Percentiles rank a stretch among this genome's conserved stretches.
These are phyloP conservation scores for Trichoderma asperelloides DNA, from an alignment of 495 filamentous ascomycete species.

Conservation along the genomic window DNA sequence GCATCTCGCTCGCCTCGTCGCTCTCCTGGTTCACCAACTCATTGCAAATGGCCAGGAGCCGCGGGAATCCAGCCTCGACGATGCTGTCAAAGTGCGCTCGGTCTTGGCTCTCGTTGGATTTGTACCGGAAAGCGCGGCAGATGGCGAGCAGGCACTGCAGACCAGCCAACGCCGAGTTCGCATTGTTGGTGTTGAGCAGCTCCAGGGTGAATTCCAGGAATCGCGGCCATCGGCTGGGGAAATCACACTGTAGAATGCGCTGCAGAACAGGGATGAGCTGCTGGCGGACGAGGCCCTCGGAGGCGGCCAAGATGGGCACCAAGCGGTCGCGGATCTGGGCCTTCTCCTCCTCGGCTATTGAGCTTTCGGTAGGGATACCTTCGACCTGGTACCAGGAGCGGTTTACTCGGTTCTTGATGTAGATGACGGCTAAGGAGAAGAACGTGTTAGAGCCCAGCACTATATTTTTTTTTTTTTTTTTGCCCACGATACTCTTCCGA, in stretches of 20 bases:
- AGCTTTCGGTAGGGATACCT: constrained; percentile 52
- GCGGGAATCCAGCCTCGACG: constrained; percentile 84
- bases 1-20: constrained; percentile 91
- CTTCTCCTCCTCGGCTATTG: constrained; percentile 84
- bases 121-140: constrained; percentile 90
- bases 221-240: constrained; percentile 84
- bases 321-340: constrained; percentile 75
- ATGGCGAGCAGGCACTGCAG: constrained; percentile 89
- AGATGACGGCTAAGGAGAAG: constrained; percentile 68
- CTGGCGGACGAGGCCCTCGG: constrained; percentile 68
- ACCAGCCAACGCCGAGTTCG: constrained; percentile 79
- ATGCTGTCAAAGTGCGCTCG: constrained; percentile 88
- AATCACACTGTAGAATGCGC: constrained; percentile 91
- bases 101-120: constrained; percentile 60
- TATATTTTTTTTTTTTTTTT: neutral
- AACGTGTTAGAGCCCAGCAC: neutral
- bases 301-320: constrained; percentile 76
- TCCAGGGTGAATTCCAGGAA: constrained; percentile 88
- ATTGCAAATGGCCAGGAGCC: constrained; percentile 76
- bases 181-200: constrained; percentile 73
- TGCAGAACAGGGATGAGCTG: constrained; percentile 90
- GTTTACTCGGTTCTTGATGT: constrained; percentile 92
- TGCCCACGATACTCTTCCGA: neutral
- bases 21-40: constrained; percentile 82
- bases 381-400: constrained; percentile 79